phyloP scores from a whole-genome alignment of 768 basidiomycete species.

The Podaxis sp. region DNA sequence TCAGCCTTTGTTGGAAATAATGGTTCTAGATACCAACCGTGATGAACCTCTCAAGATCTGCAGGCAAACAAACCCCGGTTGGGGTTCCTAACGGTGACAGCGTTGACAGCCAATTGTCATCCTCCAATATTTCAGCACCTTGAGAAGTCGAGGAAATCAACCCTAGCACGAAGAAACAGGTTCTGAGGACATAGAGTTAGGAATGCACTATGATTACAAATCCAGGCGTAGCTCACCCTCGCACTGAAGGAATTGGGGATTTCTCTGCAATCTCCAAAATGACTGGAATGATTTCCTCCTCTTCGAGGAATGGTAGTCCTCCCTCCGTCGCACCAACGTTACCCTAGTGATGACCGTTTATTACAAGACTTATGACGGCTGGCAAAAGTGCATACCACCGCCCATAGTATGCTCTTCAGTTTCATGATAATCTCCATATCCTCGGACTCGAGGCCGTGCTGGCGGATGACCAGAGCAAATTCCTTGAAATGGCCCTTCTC shows the following conservation, averaged over 20 bases:
- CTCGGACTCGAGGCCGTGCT: slow-evolving; percentile 79
- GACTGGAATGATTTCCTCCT: slow-evolving; percentile 88
- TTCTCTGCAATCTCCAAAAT: slow-evolving; percentile 90
- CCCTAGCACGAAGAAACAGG: slow-evolving; percentile 94
- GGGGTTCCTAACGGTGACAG: slow-evolving; percentile 80
- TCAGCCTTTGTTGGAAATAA: not conserved
- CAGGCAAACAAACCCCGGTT: slow-evolving; percentile 88
- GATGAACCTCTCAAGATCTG: slow-evolving; percentile 77
- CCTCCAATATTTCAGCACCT: slow-evolving; percentile 90
- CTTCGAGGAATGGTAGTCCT: slow-evolving; percentile 92
- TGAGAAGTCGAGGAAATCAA: slow-evolving; percentile 87
- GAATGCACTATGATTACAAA: not conserved
- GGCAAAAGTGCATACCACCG: slow-evolving; percentile 61
- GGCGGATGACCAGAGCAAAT: slow-evolving; percentile 86
- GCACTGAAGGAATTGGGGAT: slow-evolving; percentile 83
- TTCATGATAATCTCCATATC: slow-evolving; percentile 84
- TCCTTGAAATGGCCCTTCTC: slow-evolving; percentile 90
- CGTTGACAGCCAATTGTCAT: slow-evolving; percentile 92
- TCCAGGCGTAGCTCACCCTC: slow-evolving; percentile 60
- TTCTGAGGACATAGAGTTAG: slow-evolving; percentile 43
- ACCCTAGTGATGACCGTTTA: slow-evolving; percentile 49
- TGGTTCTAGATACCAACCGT: slow-evolving; percentile 44
- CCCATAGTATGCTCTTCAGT: slow-evolving; percentile 95
- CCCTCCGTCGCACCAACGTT: slow-evolving; percentile 89
- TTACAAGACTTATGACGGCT: not conserved